Base-by-base conservation (phyloP, 148 eudicot genomes). In the Amaranthus palmeri region DNA sequence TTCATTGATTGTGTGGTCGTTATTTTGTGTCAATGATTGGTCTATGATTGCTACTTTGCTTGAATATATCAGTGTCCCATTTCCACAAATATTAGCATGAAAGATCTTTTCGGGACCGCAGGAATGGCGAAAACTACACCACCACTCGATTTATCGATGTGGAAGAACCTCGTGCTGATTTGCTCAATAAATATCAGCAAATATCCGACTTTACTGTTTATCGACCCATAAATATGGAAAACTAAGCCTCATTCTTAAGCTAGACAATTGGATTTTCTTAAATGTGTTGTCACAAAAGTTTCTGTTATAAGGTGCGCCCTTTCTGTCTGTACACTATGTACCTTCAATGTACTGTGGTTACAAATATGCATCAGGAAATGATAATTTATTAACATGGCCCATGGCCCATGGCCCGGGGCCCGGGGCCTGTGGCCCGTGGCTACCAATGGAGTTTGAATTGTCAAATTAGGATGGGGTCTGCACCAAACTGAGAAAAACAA, bases 21-120 rank as follows among this genome's bases (percentile, higher is more conserved):
- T 63, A 42, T 10, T 67, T 54, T 13, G 1, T 5, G 13, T 42
- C 75, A 50, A 61, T 72, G 42, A 62, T 72, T 72, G 15, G 36
- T 13, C 3, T 14, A 71, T 47, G 51, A 8, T 36, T 25, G 54
- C 7, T 47, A 18, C 3, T 36, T 71, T n/a, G 7, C 7, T 42
- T 25, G 50, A 60, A 48, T 48, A 49, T 3, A 8, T 48, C 6
- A 11, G 36, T 25, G 36, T 25, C 36, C 54, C 73, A 56, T 57
- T 71, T 5, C 14, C 60, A 71, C 56, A 62, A 51, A 42, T 4
- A 12, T 17, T 25, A 47, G 40, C 40, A 40, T 25, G 65, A 18
- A 36, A 48, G 66, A 72, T 17, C n/a, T 6, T 50, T 25, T 48
- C 61, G 41, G 56, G 59, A 50, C 59, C 67, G 50, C 9, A 25